phyloP scores from a whole-genome alignment of 169 alveolate genomes.

The Plasmodium yoelii region DNA sequence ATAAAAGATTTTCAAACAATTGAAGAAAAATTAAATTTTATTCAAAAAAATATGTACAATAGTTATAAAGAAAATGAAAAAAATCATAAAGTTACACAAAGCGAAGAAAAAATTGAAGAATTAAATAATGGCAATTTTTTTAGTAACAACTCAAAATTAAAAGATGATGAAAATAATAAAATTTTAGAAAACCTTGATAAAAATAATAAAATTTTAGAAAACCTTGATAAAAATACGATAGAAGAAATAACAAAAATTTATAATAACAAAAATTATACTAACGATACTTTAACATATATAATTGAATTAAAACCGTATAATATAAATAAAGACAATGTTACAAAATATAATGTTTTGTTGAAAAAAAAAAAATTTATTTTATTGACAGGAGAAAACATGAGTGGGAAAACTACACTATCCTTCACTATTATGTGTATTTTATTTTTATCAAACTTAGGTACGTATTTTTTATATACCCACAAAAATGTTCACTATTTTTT shows the following conservation, averaged over 20 bases:
- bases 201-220: constrained; percentile 20
- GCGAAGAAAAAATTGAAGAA: neutral
- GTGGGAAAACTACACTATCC: constrained; percentile 74
- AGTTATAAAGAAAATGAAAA: neutral
- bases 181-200: constrained; percentile 30
- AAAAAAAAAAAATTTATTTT: constrained; percentile 71
- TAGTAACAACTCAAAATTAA: neutral
- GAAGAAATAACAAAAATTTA: constrained; percentile 71
- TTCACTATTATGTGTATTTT: constrained; percentile 64
- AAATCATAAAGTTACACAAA: neutral
- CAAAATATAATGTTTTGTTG: constrained; percentile 67
- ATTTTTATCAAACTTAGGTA: constrained; percentile 73
- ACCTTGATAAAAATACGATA: constrained; percentile 36
- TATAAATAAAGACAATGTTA: constrained; percentile 52
- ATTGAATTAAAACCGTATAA: constrained; percentile 69
- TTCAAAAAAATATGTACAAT: constrained; percentile 22
- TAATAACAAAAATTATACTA: constrained; percentile 53
- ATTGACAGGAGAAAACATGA: constrained; percentile 74
- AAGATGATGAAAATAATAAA: constrained; percentile 34
- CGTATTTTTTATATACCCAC: neutral
- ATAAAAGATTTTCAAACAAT: constrained; percentile 8
- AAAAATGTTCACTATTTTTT: too few relatives aligned
- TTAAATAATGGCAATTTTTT: neutral
- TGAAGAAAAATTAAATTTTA: constrained; percentile 22
- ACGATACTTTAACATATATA: constrained; percentile 61